Percentiles rank a stretch among this genome's conserved stretches.
Evolutionary conservation across 2,329 filamentous ascomycete species (phyloP).

Genomic region (Fusarium subtropicale): DNA sequence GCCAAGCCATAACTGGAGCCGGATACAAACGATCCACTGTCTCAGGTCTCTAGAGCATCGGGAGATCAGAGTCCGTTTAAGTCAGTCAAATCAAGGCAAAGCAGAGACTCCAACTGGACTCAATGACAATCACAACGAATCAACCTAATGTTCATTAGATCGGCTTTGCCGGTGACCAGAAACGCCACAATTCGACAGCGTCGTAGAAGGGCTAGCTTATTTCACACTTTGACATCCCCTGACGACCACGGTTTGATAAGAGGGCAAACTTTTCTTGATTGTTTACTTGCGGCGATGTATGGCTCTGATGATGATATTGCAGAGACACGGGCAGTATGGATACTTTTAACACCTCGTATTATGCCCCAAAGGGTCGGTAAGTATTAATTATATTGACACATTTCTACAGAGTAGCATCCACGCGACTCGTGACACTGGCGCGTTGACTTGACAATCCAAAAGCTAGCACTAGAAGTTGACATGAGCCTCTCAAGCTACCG

Average conservation of each 20-base stretch:
- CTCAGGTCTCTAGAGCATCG: slow-evolving; percentile 41
- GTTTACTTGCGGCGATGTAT: neutral
- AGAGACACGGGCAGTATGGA: neutral
- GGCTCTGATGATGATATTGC: neutral
- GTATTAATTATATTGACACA: neutral
- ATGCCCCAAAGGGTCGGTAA: neutral
- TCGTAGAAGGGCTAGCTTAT: neutral
- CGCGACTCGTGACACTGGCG: neutral
- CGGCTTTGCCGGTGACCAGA: slow-evolving; percentile 18
- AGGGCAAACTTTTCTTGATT: neutral
- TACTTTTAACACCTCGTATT: neutral
- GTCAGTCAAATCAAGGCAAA: slow-evolving; percentile 1
- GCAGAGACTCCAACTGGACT: neutral
- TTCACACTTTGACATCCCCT: slow-evolving; percentile 8
- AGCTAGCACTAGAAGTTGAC: neutral
- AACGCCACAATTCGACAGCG: slow-evolving; percentile 28
- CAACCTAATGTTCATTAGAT: slow-evolving; percentile 27
- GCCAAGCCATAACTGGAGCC: slow-evolving; percentile 17
- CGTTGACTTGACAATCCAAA: neutral
- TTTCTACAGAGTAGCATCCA: neutral
- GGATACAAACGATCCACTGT: slow-evolving; percentile 37
- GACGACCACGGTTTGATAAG: slow-evolving; percentile 1
- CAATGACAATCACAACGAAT: slow-evolving; percentile 16
- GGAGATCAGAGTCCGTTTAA: slow-evolving; percentile 24
- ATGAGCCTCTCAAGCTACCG: slow-evolving; percentile 1